A percentile compares a stretch with the other conserved stretches of the same genome.
These are phyloP conservation scores for Talaromyces sp. DNA, from an alignment of 2,329 filamentous ascomycete species.

Conservation along the genomic window DNA sequence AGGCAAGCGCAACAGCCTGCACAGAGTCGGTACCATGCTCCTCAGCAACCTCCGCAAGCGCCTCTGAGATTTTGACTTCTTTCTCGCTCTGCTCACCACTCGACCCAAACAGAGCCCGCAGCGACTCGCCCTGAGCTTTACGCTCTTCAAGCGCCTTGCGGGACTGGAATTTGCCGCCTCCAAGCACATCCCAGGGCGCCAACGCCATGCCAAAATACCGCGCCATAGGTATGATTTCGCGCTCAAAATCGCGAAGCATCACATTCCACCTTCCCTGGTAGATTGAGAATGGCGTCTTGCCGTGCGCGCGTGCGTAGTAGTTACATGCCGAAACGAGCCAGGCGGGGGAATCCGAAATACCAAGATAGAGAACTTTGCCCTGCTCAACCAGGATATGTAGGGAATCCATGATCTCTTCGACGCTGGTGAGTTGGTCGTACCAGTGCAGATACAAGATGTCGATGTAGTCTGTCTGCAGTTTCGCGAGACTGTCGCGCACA, in stretches of 20 bases:
- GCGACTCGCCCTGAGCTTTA: constrained; percentile 42
- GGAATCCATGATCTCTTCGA: constrained; percentile 39
- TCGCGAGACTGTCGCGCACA: constrained; percentile 44
- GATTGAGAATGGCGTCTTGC: constrained; percentile 40
- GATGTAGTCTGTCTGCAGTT: constrained; percentile 53
- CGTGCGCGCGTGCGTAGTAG: constrained; percentile 38
- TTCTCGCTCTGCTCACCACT: constrained; percentile 14
- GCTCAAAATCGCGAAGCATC: constrained; percentile 40
- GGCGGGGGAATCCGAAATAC: constrained; percentile 41
- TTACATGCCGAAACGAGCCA: constrained; percentile 43
- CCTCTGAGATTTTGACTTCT: constrained; percentile 28
- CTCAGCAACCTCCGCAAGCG: constrained; percentile 59
- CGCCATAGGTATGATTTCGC: constrained; percentile 43
- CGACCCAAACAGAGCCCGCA: constrained; percentile 30
- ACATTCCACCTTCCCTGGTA: constrained; percentile 43
- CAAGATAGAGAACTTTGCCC: constrained; percentile 43
- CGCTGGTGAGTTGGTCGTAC: constrained; percentile 46
- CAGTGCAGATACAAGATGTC: constrained; percentile 57
- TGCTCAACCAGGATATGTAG: constrained; percentile 38
- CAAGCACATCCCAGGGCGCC: constrained; percentile 59
- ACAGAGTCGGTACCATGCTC: constrained; percentile 54
- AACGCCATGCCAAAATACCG: constrained; percentile 46
- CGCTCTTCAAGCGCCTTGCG: constrained; percentile 48
- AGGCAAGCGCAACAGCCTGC: constrained; percentile 66
- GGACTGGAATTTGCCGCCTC: constrained; percentile 51